Percentiles rank a stretch among this genome's conserved stretches.
These are phyloP conservation scores for Phytophthora crassamura DNA, from an alignment of 352 stramenopile genomes.

Conservation along the genomic window DNA sequence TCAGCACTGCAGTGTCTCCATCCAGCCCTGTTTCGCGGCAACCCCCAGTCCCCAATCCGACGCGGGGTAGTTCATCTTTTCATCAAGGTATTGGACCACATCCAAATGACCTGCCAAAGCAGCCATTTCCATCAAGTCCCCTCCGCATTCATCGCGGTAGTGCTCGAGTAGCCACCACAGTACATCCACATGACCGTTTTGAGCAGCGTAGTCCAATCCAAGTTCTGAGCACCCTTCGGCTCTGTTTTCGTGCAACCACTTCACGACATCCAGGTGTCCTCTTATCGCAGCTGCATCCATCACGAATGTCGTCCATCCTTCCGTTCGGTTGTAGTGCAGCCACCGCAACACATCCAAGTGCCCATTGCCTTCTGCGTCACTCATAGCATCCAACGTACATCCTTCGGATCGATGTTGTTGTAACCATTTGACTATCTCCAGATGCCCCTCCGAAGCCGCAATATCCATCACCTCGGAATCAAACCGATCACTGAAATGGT, in stretches of 20 bases:
- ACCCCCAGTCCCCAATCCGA: too few relatives aligned
- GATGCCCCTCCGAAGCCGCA: not conserved
- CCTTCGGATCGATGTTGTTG: not conserved
- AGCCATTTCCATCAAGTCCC: too few relatives aligned
- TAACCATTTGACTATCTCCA: not conserved
- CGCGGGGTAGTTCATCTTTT: too few relatives aligned
- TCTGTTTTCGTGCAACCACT: not conserved
- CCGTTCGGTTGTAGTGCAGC: too few relatives aligned
- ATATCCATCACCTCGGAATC: not conserved
- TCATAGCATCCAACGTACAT: not conserved
- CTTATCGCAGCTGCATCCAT: too few relatives aligned
- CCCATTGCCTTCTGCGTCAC: not conserved
- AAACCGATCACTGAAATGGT: not conserved
- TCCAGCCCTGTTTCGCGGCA: too few relatives aligned
- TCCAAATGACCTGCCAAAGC: too few relatives aligned
- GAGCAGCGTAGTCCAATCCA: not conserved
- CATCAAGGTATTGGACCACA: too few relatives aligned
- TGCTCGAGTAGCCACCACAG: not conserved
- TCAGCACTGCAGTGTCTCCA: too few relatives aligned
- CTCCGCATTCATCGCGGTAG: too few relatives aligned
- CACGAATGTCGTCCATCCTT: too few relatives aligned
- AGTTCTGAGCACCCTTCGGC: not conserved
- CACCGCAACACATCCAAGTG: not conserved
- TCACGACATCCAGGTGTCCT: too few relatives aligned
- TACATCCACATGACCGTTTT: not conserved